Conservation (phyloP, 1,284 basidiomycete species). For the Ustilago sp. region DNA sequence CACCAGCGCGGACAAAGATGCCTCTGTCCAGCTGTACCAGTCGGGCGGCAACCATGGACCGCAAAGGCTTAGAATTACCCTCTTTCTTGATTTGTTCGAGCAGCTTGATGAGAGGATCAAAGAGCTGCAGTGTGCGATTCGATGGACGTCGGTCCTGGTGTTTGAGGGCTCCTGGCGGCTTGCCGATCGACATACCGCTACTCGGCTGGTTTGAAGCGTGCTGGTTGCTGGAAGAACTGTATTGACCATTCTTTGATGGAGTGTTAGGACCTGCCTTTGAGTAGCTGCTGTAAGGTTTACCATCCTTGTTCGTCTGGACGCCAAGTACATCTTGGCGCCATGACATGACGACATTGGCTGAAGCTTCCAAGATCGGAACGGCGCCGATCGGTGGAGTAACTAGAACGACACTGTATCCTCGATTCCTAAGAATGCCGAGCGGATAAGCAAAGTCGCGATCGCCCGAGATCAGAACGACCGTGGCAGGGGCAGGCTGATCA, state of each 20-base stretch:
- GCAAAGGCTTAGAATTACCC: constrained; percentile 52
- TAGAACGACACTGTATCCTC: constrained; percentile 60
- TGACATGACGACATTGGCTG: constrained; percentile 55
- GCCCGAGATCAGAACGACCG: constrained; percentile 62
- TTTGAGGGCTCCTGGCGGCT: constrained; percentile 28
- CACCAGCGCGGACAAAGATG: constrained; percentile 56
- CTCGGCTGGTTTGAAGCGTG: background rate
- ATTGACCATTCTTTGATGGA: constrained; percentile 22
- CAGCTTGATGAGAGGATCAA: constrained; percentile 52
- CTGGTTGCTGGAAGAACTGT: constrained; percentile 3
- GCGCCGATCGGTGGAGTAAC: constrained; percentile 61
- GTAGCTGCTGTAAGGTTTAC: constrained; percentile 50
- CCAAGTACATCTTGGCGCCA: constrained; percentile 67
- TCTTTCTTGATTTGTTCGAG: constrained; percentile 55
- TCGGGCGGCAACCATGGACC: constrained; percentile 47
- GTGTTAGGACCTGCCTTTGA: constrained; percentile 21
- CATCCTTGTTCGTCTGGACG: constrained; percentile 46
- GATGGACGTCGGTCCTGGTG: constrained; percentile 42
- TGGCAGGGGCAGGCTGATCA: constrained; percentile 58
- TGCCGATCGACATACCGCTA: constrained; percentile 12
- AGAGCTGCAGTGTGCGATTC: constrained; percentile 43
- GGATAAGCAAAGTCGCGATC: constrained; percentile 66
- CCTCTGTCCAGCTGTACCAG: constrained; percentile 39
- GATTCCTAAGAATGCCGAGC: constrained; percentile 59
- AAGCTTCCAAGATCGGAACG: constrained; percentile 60